Evolutionary conservation across 1,284 basidiomycete genomes (phyloP), one percentile per base, ranked within the genome.

Genomic region (Puccinia brachypodii): DNA sequence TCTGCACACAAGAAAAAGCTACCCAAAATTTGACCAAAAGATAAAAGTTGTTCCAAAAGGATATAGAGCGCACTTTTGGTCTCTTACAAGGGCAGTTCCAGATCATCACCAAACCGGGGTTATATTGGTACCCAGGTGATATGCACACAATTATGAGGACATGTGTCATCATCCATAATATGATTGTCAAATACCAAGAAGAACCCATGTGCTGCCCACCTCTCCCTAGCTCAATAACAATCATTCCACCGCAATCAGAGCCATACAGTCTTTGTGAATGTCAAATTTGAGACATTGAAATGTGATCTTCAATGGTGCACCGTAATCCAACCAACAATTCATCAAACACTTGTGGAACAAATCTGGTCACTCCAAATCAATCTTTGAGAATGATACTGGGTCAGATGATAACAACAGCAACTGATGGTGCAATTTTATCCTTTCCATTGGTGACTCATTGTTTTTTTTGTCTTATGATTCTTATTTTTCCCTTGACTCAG

Each of bases 91-190:
- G n/a, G 3, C 36, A 36, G 28, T 76, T 60, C 19, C 36, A 38
- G 14, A 76, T 62, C 11, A 28, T 76, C 14, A 9, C 25, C 42
- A 36, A 64, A 19, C 74, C 74, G 3, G 53, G 31, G 7, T 28
- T 40, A 31, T 38, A 38, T 16, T 76, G 50, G 74, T 44, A 64
- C 58, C 36, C 33, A 25, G n/a, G 11, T 47, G 36, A 75, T 28
- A 14, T 75, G 22, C 2, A 28, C 2, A 1, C 31, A 44, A 76
- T 64, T 8, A 76, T 76, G 74, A 60, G 28, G 13, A 64, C 56
- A 7, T 75, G 50, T 33, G 60, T 75, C n/a, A 75, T 75, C 16
- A 31, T 75, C 2, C 73, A 75, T 13, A 60, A 76, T n/a, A 76
- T 76, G 74, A 76, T 62, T 44, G 60, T 76, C 3, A 38, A 76